Evolutionary conservation across 495 filamentous ascomycete species (phyloP), one percentile per base, ranked within the genome.

Genomic region (Trichoderma parareesei): DNA sequence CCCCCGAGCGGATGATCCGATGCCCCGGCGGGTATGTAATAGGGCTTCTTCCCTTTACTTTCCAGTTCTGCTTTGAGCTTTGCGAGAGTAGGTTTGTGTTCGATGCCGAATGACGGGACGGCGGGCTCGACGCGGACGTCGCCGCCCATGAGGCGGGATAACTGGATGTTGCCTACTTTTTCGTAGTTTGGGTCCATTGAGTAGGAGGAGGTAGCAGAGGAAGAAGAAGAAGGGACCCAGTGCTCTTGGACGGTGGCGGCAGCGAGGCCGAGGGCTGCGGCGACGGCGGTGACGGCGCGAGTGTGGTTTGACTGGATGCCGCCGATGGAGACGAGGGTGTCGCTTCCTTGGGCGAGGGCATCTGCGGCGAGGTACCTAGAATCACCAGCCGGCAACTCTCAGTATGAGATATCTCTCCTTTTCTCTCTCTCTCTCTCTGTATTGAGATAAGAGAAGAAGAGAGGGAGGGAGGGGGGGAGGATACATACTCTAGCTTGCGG

Each of bases 281-380:
- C 84, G 0, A 81, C 82, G 0, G 83, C 86, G 3, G 85, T 84
- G 0, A 87, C 85, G 65, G 84, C 80, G 0, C 87, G 79, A 8
- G 84, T 88, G 71, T 88, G 85, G 77, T 88, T 89, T 37, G 79
- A 85, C 68, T 88, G 86, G 11, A 88, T 76, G 46, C 86, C 87
- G 57, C 87, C 86, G 69, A 87, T 85, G 60, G 77, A 81, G 63
- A 88, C 79, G 13, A 89, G 78, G 3, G 82, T 86, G 65, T 81
- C 79, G 69, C 75, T 78, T 18, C 78, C 78, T 64, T 81, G 75
- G 60, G 74, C 71, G n/a, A 81, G 72, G 9, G 85, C 86, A 27
- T 87, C 84, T 5, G 84, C 77, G 53, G 83, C 71, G 38, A 87
- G 78, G 63, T 81, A 81, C 72, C 78, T 81, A 49, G 40, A 38